Evolutionary conservation across 768 basidiomycete genomes (phyloP), one percentile per base, ranked within the genome.

Genomic region (Suillus clintonianus): DNA sequence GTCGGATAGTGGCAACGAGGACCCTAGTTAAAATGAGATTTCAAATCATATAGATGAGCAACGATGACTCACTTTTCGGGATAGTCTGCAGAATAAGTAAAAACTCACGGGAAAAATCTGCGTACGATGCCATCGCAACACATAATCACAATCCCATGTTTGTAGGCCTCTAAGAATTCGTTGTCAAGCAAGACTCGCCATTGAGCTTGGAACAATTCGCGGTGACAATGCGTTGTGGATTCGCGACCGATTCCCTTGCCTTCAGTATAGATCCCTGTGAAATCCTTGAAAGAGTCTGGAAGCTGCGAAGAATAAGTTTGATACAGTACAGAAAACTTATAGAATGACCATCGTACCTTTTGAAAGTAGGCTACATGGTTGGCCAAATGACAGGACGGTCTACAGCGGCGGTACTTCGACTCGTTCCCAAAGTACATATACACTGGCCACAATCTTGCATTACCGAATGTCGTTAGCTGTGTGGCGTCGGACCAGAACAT

Each of bases 401-500:
- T 62, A 30, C 66, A 57, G 1, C 68, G 56, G 3, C 22, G 43
- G 61, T 74, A 74, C 42, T 62, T 62, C 3, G 64, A 70, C 36
- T 70, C 54, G 45, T 71, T 71, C 1, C 70, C 72, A 62, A 70
- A 67, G 22, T n/a, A 64, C 22, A 68, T 9, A 48, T 74, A 74
- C 5, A 69, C 34, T 4, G 71, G 71, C 72, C 73, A 72, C 1
- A 74, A 45, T 45, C 62, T 67, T 50, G 70, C 69, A 2, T 69
- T 60, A 1, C n/a, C 77, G 72, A 66, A 78, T 9, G 66, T 50
- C 1, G 74, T 67, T 5, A 79, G 64, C 32, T 73, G 72, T 15
- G 76, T 78, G 3, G 66, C 27, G 65, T 80, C 77, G 0, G 76
- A 78, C 63, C 70, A 74, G 43, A 74, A 66, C 71, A 76, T 74